These are phyloP conservation scores for Hirschfeldia incana DNA, from an alignment of 345 rosid species.

Conservation along the genomic window DNA sequence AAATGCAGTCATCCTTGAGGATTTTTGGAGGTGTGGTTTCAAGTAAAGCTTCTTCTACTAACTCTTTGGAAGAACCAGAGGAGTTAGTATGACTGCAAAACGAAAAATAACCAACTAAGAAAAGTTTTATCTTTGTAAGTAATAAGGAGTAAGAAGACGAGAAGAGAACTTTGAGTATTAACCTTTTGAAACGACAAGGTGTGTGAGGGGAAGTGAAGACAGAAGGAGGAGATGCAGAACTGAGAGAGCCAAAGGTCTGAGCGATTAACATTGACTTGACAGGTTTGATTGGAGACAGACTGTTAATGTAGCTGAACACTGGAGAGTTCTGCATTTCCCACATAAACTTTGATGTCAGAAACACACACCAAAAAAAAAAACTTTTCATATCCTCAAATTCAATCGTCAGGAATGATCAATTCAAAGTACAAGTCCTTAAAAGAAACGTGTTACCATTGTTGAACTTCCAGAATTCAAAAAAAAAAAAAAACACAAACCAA, in stretches of 20 bases:
- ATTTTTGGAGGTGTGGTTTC: conserved; percentile 54
- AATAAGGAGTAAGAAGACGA: neutral
- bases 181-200: conserved; percentile 59
- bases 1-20: conserved; percentile 46
- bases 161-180: neutral
- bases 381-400: no score
- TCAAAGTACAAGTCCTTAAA: no score
- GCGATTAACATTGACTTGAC: conserved; percentile 57
- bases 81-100: conserved; percentile 31
- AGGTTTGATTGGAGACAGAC: conserved; percentile 90
- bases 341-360: neutral
- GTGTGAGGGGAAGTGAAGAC: conserved; percentile 91
- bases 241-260: conserved; percentile 71
- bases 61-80: conserved; percentile 39
- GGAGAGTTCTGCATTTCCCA: conserved; percentile 77
- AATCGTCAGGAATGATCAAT: no score
- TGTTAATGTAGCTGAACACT: conserved; percentile 77
- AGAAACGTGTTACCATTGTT: no score
- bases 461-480: no score
- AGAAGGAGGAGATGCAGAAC: conserved; percentile 45
- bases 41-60: conserved; percentile 43
- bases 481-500: no score
- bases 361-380: neutral
- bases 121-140: neutral
- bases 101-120: neutral